Base-by-base conservation (phyloP, 2,329 filamentous ascomycete genomes). In the Claviceps arundinis region DNA sequence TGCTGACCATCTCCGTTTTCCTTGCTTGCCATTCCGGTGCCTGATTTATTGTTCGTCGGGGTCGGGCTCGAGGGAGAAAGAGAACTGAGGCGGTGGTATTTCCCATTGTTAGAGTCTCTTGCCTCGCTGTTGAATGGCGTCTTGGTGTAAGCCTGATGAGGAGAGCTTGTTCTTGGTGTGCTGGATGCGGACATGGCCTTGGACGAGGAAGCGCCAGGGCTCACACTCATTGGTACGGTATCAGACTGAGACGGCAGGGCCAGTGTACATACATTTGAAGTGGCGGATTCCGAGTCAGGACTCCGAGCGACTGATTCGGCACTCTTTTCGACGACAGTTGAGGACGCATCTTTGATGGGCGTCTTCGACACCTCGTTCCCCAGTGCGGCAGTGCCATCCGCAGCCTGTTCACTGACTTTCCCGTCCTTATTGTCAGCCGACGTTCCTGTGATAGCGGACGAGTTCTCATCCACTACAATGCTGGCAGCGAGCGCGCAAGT, bases 311-410 rank as follows among this genome's bases (percentile, higher is more conserved):
- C 44, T 19, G 16, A 3, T 11, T 40, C 17, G 5, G 38, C 19
- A 13, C 17, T 24, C 17, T 52, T 37, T 26, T 7, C 34, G 14
- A 30, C 30, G 17, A 14, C n/a, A 17, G 7, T 5, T n/a, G 19
- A 22, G 5, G 40, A 13, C 30, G 49, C 41, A 14, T 9, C 16
- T n/a, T 47, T 51, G 8, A 24, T 17, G 37, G 46, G 41, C n/a
- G 48, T 46, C 24, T 42, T 51, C n/a, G 46, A 50, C 9, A 13
- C 22, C 51, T 54, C 55, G 41, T 50, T 58, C 48, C 56, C 61
- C 52, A 59, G 55, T 51, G 65, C 53, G 45, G 61, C 55, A 56
- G 68, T 68, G 52, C 59, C 65, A 59, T 64, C 58, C 64, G 63
- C 66, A 50, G 59, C 60, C 59, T 60, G 57, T 54, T 57, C 61